Evolutionary conservation across 805 yeast species (phyloP).

Genomic region (Myxozyma monticola): DNA sequence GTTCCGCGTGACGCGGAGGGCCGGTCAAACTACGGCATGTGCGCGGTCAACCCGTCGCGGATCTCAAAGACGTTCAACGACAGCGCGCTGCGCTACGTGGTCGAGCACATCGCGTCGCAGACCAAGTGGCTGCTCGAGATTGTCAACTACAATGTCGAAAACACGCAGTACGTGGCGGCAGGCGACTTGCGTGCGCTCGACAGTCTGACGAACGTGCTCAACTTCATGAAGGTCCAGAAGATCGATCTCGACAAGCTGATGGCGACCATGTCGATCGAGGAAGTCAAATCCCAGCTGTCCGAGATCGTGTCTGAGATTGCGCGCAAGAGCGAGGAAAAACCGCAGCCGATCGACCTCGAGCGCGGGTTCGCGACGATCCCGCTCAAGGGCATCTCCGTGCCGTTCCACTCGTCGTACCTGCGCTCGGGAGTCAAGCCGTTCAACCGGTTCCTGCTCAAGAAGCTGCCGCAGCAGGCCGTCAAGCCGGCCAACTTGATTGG

Average conservation of each 20-base stretch:
- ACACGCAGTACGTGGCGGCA: slow-evolving; percentile 97
- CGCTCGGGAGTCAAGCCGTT: slow-evolving; percentile 99
- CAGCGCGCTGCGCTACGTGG: slow-evolving; percentile 91
- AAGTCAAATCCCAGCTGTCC: slow-evolving; percentile 81
- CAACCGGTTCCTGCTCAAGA: slow-evolving; percentile 95
- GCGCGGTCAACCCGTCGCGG: slow-evolving; percentile 97
- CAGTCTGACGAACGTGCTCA: slow-evolving; percentile 87
- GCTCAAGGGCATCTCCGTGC: slow-evolving; percentile 97
- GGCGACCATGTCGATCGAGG: slow-evolving; percentile 76
- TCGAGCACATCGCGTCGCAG: slow-evolving; percentile 76
- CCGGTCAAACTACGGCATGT: slow-evolving; percentile 98
- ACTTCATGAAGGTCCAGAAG: slow-evolving; percentile 90
- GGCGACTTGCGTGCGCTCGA: slow-evolving; percentile 97
- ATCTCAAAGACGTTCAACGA: slow-evolving; percentile 85
- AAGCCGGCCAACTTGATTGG: slow-evolving; percentile 91
- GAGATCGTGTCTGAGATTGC: slow-evolving; percentile 88
- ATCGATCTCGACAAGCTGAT: slow-evolving; percentile 87
- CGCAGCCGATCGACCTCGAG: slow-evolving; percentile 95
- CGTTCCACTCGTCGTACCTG: slow-evolving; percentile 98
- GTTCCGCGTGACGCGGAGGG: slow-evolving; percentile 96
- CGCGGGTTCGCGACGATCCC: slow-evolving; percentile 99
- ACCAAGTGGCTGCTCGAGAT: slow-evolving; percentile 95
- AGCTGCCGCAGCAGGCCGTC: slow-evolving; percentile 90
- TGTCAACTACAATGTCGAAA: slow-evolving; percentile 97
- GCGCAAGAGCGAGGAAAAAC: slow-evolving; percentile 76